These are phyloP conservation scores for Crithidia expoeki DNA, from an alignment of 208 protist species.

Conservation along the genomic window DNA sequence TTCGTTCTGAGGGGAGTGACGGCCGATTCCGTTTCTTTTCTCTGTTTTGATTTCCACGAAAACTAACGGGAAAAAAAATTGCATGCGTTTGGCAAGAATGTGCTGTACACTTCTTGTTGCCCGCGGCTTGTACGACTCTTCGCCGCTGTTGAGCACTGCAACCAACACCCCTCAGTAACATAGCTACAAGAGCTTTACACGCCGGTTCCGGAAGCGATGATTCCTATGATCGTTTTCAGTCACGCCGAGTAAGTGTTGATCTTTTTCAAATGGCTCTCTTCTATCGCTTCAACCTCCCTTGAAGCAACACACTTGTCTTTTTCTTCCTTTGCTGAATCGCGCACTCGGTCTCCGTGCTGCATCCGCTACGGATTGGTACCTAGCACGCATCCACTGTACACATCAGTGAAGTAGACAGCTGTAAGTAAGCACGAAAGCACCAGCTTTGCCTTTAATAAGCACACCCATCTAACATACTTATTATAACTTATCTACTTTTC, in stretches of 20 bases:
- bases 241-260: too few relatives aligned
- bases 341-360: neutral
- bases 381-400: neutral
- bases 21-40: neutral
- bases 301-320: too few relatives aligned
- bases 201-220: too few relatives aligned
- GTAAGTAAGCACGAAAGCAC: neutral
- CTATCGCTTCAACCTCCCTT: too few relatives aligned
- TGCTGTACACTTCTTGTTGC: too few relatives aligned
- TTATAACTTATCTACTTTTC: constrained; percentile 15
- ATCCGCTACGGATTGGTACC: too few relatives aligned
- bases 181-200: too few relatives aligned
- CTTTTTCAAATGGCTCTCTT: too few relatives aligned
- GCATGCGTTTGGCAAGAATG: neutral
- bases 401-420: neutral
- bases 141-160: too few relatives aligned
- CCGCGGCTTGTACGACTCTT: neutral
- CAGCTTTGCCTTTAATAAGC: neutral
- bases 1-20: neutral
- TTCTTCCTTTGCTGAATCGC: neutral
- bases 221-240: too few relatives aligned
- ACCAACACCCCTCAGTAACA: too few relatives aligned
- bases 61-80: neutral
- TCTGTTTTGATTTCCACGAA: neutral
- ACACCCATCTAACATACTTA: too few relatives aligned